These are phyloP conservation scores for Strobilomyces dryophilus DNA, from an alignment of 768 basidiomycete genomes.

Conservation along the genomic window DNA sequence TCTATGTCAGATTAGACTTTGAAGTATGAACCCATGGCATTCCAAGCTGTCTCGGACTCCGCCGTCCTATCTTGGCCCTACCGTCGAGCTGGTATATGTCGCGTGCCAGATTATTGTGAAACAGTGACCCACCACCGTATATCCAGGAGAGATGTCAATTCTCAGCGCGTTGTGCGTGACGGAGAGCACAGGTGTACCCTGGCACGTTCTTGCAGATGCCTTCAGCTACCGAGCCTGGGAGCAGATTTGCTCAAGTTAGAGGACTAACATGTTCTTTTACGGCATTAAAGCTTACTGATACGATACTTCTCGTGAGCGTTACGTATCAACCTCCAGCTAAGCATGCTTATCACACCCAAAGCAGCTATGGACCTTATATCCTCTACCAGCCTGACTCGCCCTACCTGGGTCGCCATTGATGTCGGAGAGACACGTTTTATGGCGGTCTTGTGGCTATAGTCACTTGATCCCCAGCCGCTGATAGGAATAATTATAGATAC, in stretches of 20 bases:
- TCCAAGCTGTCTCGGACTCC: neutral
- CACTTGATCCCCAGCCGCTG: neutral
- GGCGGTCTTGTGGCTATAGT: neutral
- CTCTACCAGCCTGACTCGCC: slow-evolving; percentile 1
- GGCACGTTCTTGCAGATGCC: neutral
- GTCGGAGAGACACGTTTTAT: neutral
- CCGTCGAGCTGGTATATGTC: neutral
- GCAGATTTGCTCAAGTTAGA: neutral
- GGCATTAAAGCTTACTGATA: neutral
- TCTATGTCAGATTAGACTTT: neutral
- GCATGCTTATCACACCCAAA: neutral
- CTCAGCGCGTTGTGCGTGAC: neutral
- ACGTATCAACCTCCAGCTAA: neutral
- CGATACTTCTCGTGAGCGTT: too few species aligned
- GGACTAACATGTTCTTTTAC: neutral
- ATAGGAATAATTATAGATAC: neutral
- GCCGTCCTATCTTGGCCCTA: too few species aligned
- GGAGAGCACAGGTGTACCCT: neutral
- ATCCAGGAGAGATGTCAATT: neutral
- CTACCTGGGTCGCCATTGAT: neutral
- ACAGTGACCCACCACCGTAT: neutral
- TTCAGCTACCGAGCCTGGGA: neutral
- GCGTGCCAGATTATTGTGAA: neutral
- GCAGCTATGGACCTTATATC: neutral
- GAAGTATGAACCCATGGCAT: too few species aligned